Conservation (phyloP, 495 filamentous ascomycete genomes). For the Sporormia fimetaria region DNA sequence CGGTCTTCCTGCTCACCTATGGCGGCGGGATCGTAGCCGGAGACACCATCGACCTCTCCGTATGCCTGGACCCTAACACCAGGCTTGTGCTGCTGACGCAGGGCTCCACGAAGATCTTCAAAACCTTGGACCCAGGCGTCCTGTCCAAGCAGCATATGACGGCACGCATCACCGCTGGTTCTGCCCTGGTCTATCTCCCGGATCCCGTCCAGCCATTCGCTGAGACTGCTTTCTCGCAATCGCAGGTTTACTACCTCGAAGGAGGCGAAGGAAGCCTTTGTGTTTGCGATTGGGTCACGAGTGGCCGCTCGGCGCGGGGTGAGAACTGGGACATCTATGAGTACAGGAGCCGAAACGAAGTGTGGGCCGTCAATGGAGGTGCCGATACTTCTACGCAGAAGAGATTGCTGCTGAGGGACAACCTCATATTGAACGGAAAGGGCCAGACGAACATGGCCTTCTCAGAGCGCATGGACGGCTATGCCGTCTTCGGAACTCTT, state of each 20-base stretch:
- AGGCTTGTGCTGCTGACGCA: slow-evolving; percentile 81
- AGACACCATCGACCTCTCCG: slow-evolving; percentile 61
- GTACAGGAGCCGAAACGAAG: slow-evolving; percentile 77
- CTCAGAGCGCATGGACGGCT: slow-evolving; percentile 48
- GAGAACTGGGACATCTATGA: slow-evolving; percentile 73
- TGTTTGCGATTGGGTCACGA: slow-evolving; percentile 83
- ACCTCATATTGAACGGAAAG: slow-evolving; percentile 56
- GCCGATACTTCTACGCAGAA: slow-evolving; percentile 32
- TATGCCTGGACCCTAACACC: slow-evolving; percentile 52
- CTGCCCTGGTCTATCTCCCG: slow-evolving; percentile 79
- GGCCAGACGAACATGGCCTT: slow-evolving; percentile 31
- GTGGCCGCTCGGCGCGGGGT: slow-evolving; percentile 74
- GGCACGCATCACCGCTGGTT: slow-evolving; percentile 48
- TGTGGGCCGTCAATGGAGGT: slow-evolving; percentile 42
- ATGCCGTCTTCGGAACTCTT: slow-evolving; percentile 68
- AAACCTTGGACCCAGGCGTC: slow-evolving; percentile 45
- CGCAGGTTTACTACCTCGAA: slow-evolving; percentile 62
- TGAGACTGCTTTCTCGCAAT: slow-evolving; percentile 67
- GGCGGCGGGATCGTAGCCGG: slow-evolving; percentile 85
- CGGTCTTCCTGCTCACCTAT: slow-evolving; percentile 82
- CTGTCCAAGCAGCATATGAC: slow-evolving; percentile 58
- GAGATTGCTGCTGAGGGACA: slow-evolving; percentile 69
- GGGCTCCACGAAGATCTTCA: slow-evolving; percentile 94
- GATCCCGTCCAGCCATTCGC: slow-evolving; percentile 88
- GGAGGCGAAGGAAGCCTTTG: slow-evolving; percentile 52